Evolutionary conservation across 768 basidiomycete species (phyloP), one percentile per base, ranked within the genome.

Genomic region (Leccinum arenicola): DNA sequence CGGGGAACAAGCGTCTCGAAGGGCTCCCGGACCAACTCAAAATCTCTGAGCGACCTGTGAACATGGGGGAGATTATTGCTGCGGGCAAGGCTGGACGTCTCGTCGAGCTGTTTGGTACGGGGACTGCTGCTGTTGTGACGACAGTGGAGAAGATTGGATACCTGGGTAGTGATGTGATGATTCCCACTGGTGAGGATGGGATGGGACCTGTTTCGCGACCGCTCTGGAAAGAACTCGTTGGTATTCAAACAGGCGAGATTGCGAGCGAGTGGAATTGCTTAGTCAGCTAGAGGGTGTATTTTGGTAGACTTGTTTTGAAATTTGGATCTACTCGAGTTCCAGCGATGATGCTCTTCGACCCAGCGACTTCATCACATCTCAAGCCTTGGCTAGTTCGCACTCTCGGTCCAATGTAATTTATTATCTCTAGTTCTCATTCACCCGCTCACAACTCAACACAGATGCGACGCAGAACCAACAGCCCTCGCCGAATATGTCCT

Each of bases 391-490:
- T 98, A 49, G 81, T 94, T 50, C 82, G 84, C 62, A 91, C 89
- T 0, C 84, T 98, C 45, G 94, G 94, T 73, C 95, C 95, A 62
- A 94, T 98, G 95, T 43, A 43, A n/a, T 6, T 15, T 0, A 14
- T 0, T 6, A 29, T 2, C 0, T 0, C 0, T 9, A 9, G 1
- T 29, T 4, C 12, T 17, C 15, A 8, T 8, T 38, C 3, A 38
- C 14, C 52, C n/a, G 6, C 56, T 65, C 9, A 63, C 52, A 12
- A 2, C 1, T 21, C 9, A 21, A 0, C 4, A 4, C 57, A 97
- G 95, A 82, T 96, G 93, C 73, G 96, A 98, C 72, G 96, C 96
- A 45, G 96, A 98, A 70, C 95, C 96, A 31, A 85, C 86, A 31
- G 93, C 94, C 33, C 85, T 98, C 54, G 88, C 93, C 4, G 94